A percentile compares a stretch with the other conserved stretches of the same genome.
Conservation (phyloP, 2,329 filamentous ascomycete species). For the Ophiostoma tasmaniense region DNA sequence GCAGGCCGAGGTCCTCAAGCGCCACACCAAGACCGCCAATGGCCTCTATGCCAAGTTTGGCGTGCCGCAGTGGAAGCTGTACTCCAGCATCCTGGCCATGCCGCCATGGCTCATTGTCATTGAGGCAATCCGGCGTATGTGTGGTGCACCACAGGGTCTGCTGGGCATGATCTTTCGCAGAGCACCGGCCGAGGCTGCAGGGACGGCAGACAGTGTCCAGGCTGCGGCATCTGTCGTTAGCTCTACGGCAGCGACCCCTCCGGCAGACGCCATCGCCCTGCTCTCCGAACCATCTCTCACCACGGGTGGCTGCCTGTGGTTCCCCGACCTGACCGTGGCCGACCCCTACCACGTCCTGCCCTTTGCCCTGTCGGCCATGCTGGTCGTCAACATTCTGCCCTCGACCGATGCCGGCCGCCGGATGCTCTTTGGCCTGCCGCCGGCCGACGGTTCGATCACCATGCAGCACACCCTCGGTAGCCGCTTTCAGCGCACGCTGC, state of each 20-base stretch:
- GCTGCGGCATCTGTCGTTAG: not conserved
- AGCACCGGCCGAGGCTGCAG: conserved; percentile 5
- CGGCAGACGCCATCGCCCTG: not conserved
- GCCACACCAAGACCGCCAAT: conserved; percentile 21
- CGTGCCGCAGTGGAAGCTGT: conserved; percentile 41
- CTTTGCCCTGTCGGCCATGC: conserved; percentile 29
- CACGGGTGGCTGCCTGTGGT: conserved; percentile 47
- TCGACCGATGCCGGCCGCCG: conserved; percentile 22
- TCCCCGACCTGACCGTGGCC: conserved; percentile 42
- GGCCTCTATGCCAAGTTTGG: conserved; percentile 30
- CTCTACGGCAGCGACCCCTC: not conserved
- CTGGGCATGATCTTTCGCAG: conserved; percentile 28
- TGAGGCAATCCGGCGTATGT: conserved; percentile 42
- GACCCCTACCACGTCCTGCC: conserved; percentile 46
- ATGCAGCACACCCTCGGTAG: not conserved
- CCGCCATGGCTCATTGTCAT: conserved; percentile 44
- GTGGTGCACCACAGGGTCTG: conserved; percentile 32
- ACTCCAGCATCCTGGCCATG: conserved; percentile 33
- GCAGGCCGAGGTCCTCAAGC: conserved; percentile 24
- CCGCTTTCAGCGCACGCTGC: conserved; percentile 23
- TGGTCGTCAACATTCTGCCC: conserved; percentile 31
- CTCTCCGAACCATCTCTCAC: conserved; percentile 30
- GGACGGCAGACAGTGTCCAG: not conserved
- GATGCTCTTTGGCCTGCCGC: conserved; percentile 23
- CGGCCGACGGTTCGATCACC: not conserved